A percentile compares a stretch with the other conserved stretches of the same genome.
Evolutionary conservation across 768 basidiomycete species (phyloP).

Genomic region (Serendipita sp.): DNA sequence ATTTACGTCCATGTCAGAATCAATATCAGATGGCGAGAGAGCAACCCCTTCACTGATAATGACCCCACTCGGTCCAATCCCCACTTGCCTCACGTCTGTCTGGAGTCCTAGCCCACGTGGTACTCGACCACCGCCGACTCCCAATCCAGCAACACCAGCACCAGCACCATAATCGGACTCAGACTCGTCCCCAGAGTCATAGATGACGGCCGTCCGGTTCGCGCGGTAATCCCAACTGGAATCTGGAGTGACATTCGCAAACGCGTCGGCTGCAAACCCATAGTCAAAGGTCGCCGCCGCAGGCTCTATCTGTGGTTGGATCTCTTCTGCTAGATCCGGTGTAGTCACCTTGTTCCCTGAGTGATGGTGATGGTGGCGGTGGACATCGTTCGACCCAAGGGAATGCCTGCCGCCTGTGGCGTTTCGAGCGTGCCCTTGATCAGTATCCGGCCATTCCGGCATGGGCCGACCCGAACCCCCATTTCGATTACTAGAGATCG

Average conservation of each 20-base stretch:
- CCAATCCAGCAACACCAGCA: not conserved
- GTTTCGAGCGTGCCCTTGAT: not conserved
- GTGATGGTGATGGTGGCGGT: too few relatives aligned
- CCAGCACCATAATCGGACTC: not conserved
- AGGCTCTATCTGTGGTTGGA: not conserved
- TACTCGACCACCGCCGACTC: not conserved
- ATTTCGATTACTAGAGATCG: not conserved
- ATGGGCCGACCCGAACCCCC: not conserved
- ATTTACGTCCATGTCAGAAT: constrained; percentile 29
- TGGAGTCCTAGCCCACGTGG: not conserved
- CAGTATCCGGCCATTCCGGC: not conserved
- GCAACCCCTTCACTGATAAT: constrained; percentile 15
- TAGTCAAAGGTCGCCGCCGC: not conserved
- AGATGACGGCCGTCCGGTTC: not conserved
- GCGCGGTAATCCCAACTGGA: constrained; percentile 1
- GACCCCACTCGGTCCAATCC: not conserved
- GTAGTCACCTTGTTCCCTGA: not conserved
- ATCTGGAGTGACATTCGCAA: not conserved
- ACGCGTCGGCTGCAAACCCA: constrained; percentile 2
- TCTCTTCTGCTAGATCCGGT: not conserved
- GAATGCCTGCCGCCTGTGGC: not conserved
- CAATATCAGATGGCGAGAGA: constrained; percentile 40
- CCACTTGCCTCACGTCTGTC: not conserved
- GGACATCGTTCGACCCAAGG: not conserved
- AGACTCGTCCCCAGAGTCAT: constrained; percentile 6